Evolutionary conservation across 2,329 filamentous ascomycete species (phyloP).

Genomic region (Hypoxylon sp.): DNA sequence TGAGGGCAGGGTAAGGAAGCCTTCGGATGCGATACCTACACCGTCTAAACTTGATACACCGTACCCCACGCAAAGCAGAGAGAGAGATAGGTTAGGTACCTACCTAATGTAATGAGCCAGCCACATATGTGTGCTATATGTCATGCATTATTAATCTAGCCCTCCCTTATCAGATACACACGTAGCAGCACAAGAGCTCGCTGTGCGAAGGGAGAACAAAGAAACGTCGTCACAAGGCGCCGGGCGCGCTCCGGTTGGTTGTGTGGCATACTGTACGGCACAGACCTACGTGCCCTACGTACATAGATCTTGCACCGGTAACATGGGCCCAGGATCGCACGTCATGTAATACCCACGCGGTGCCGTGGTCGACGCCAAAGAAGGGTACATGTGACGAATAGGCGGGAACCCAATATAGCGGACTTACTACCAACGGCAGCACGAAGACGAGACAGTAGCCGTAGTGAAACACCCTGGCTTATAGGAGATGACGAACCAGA

Average conservation of each 20-base stretch:
- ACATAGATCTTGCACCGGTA: constrained; percentile 21
- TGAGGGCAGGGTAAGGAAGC: not conserved
- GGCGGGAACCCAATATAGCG: not conserved
- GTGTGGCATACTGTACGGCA: not conserved
- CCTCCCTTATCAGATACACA: constrained; percentile 8
- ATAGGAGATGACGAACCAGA: constrained; percentile 9
- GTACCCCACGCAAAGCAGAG: not conserved
- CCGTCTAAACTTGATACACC: not conserved
- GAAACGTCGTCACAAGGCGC: constrained; percentile 15
- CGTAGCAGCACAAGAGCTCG: not conserved
- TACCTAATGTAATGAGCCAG: not conserved
- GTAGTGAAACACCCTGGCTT: constrained; percentile 11
- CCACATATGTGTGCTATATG: not conserved
- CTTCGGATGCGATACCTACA: not conserved
- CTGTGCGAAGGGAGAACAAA: constrained; percentile 4
- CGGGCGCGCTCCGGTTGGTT: constrained; percentile 1
- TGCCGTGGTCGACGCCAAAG: constrained; percentile 1
- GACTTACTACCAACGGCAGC: not conserved
- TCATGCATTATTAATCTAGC: constrained; percentile 1
- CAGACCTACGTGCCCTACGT: not conserved
- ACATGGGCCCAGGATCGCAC: constrained; percentile 5
- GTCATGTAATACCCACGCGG: constrained; percentile 9
- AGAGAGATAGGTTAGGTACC: not conserved
- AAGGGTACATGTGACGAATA: constrained; percentile 16
- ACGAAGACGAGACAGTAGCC: constrained; percentile 5